Conservation (phyloP, 2,329 filamentous ascomycete species). For the Phoma herbarum region DNA sequence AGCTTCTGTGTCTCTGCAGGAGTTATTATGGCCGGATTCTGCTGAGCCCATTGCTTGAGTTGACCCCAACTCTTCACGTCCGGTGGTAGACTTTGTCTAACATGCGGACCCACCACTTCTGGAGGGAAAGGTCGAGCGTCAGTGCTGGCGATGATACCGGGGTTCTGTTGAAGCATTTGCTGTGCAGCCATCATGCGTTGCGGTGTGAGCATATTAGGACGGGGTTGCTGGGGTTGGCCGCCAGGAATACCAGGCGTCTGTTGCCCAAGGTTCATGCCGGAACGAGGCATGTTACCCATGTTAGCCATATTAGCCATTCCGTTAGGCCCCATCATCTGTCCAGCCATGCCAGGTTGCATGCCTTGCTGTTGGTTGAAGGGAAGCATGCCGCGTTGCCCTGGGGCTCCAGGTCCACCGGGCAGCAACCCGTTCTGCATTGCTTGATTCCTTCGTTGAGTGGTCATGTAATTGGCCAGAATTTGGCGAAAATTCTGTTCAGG, state of each 20-base stretch:
- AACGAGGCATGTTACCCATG: conserved; percentile 36
- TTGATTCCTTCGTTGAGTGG: conserved; percentile 32
- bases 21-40: conserved; percentile 52
- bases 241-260: conserved; percentile 34
- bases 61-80: conserved; percentile 65
- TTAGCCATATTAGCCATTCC: conserved; percentile 36
- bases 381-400: conserved; percentile 41
- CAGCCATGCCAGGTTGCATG: conserved; percentile 33
- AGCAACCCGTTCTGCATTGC: conserved; percentile 36
- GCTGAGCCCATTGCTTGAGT: conserved; percentile 62
- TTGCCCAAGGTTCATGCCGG: conserved; percentile 43
- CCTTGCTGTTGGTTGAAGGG: conserved; percentile 42
- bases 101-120: conserved; percentile 35
- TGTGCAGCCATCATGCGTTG: conserved; percentile 40
- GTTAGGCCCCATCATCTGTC: conserved; percentile 42
- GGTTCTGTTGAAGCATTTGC: conserved; percentile 42
- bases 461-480: conserved; percentile 39
- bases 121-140: conserved; percentile 46
- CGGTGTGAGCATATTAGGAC: conserved; percentile 39
- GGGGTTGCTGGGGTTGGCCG: conserved; percentile 36
- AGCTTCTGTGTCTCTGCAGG: conserved; percentile 43
- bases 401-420: conserved; percentile 29
- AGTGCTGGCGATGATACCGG: conserved; percentile 46
- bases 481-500: conserved; percentile 47
- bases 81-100: conserved; percentile 54